Base-by-base conservation (phyloP, 306 rosid species). In the Prunus padus region DNA sequence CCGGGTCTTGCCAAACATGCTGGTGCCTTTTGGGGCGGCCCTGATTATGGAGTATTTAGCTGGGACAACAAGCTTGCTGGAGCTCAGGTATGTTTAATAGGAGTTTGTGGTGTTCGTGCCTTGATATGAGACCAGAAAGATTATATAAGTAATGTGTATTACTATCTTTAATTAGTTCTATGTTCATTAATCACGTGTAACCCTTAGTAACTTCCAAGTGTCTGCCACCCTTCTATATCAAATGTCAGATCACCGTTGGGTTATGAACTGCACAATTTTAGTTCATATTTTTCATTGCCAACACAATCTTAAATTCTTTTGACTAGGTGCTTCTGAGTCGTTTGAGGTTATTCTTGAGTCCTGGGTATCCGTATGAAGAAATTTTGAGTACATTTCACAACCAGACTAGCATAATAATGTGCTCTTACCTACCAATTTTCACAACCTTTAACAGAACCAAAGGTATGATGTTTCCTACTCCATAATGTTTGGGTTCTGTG, bases 1-100 rank as follows among this genome's bases (percentile, higher is more conserved):
- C 96, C 96, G 51, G 92, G 93, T 78, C 69, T 96, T 49, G 99
- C 97, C 64, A 90, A 86, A 84, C 97, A 92, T 68, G 99, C 99
- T 1, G 99, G 99, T 63, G 99, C 98, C 68, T 96, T 96, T 88
- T 90, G 96, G 97, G 99, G 99, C 16, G 98, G 99, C 76, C 85
- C 93, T 72, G 95, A 92, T 77, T 90, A 96, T 57, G 99, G 99
- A 37, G 98, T 96, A 12, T 28, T 96, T 46, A 96, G 98, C 89
- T 96, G 99, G 99, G 99, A 96, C 76, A 92, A 92, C 89, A 96
- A 96, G 87, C 98, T 96, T 86, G 90, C 99, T 28, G 99, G 99
- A 75, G 92, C 98, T 83, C 98, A 92, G 98, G 99, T 92, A 81
- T 65, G 79, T 82, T 82, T 77, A 42, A 20, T 66, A 15, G 22